Evolutionary conservation across 345 rosid species (phyloP).

Genomic region (Hypericum androsaemum): DNA sequence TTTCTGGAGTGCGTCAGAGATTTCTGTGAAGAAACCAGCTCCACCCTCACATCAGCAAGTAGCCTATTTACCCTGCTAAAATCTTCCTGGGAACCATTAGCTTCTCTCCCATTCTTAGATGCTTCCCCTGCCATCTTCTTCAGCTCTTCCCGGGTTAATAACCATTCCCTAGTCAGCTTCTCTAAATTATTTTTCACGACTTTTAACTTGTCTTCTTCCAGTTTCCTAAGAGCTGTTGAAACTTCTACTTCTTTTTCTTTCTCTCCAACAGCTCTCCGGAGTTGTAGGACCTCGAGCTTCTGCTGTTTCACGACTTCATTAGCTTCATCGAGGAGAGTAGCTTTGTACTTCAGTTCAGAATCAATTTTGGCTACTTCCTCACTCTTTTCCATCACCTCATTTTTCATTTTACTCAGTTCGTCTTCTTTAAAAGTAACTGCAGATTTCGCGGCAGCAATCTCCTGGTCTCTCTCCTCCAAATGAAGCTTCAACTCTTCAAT

Average conservation of each 20-base stretch:
- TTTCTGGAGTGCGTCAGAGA: constrained; percentile 51
- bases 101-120: constrained; percentile 32
- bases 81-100: constrained; percentile 45
- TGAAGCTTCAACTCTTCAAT: constrained; percentile 50
- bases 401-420: constrained; percentile 40
- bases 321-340: constrained; percentile 49
- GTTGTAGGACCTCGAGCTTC: constrained; percentile 46
- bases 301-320: constrained; percentile 55
- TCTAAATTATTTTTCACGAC: constrained; percentile 47
- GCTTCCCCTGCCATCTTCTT: constrained; percentile 39
- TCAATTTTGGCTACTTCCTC: constrained; percentile 35
- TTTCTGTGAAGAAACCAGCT: constrained; percentile 60
- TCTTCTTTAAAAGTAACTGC: constrained; percentile 43
- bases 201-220: constrained; percentile 57
- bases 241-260: constrained; percentile 57
- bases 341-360: constrained; percentile 41
- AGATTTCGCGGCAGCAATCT: constrained; percentile 32
- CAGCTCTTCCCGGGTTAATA: constrained; percentile 53
- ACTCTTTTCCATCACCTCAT: constrained; percentile 36
- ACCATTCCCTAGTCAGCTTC: constrained; percentile 64
- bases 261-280: constrained; percentile 36
- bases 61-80: constrained; percentile 64
- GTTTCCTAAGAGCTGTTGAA: constrained; percentile 30
- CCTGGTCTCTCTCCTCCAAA: constrained; percentile 45
- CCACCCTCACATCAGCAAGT: constrained; percentile 55